These are phyloP conservation scores for Hippophae tibetana DNA, from an alignment of 306 rosid species.

Conservation along the genomic window DNA sequence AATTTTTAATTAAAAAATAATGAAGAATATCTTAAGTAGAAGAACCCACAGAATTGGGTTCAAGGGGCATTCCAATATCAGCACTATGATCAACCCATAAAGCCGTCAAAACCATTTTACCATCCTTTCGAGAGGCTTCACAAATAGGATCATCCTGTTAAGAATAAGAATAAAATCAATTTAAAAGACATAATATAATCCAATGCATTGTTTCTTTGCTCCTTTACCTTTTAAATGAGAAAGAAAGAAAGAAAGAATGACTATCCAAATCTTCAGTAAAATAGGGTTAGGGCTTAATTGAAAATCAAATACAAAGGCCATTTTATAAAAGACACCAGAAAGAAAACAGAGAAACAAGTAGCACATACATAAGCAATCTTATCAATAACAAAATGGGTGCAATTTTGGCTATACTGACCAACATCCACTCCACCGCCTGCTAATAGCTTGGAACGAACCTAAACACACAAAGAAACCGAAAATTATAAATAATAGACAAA, in stretches of 20 bases:
- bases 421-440: slow-evolving; percentile 69
- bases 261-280: too few species aligned
- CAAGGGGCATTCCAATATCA: slow-evolving; percentile 58
- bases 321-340: neutral
- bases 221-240: too few species aligned
- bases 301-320: neutral
- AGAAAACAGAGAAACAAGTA: neutral
- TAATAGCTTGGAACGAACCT: slow-evolving; percentile 69
- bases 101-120: slow-evolving; percentile 64
- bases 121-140: slow-evolving; percentile 57
- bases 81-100: slow-evolving; percentile 83
- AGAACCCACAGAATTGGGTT: slow-evolving; percentile 50
- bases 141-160: slow-evolving; percentile 69
- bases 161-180: too few species aligned
- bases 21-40: too few species aligned
- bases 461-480: slow-evolving; percentile 3
- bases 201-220: too few species aligned
- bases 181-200: too few species aligned
- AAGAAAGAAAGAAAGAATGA: too few species aligned
- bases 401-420: slow-evolving; percentile 42
- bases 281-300: neutral
- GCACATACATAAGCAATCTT: slow-evolving; percentile 45
- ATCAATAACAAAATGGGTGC: slow-evolving; percentile 73
- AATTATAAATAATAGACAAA: neutral
- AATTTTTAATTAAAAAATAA: too few species aligned